Base-by-base conservation (phyloP, 805 yeast genomes). In the Sugiyamaella qingdaonensis region DNA sequence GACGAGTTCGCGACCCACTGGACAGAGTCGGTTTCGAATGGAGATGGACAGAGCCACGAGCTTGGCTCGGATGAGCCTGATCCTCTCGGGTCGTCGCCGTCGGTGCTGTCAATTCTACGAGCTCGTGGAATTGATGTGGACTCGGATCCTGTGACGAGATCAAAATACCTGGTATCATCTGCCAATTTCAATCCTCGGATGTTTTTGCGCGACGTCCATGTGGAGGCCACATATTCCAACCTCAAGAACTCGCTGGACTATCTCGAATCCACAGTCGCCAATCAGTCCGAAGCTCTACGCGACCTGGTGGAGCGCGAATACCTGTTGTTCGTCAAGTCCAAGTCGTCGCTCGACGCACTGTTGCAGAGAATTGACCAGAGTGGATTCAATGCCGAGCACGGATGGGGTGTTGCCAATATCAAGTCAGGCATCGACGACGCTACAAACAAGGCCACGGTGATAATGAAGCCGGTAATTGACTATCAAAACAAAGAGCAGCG, bases 281-380 rank as follows among this genome's bases (percentile, higher is more conserved):
- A 73, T 1, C 79, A 79, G 58, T 78, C 81, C 36, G 71, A 74
- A 8, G 78, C 77, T 16, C 65, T 84, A 60, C 76, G 78, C 53
- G 61, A 64, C 13, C 65, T 83, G 41, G 80, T 85, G 13, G 81
- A 81, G 58, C 68, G 74, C 11, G 87, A 86, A 62, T 84, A 81
- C 59, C 78, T 80, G 51, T 75, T 77, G 58, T 85, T 84, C 57
- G 87, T 86, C 32, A 78, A 78, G 56, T 76, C 84, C 27, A 86
- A 86, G 61, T 78, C 84, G 21, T 72, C 80, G 2, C 68, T 86
- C 35, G 91, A 86, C 62, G 75, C 76, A 27, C 81, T 85, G 2
- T 78, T 81, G 55, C 71, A 67, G 18, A 82, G 80, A 57, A 80
- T 84, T 59, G 69, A 74, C 31, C 61, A 63, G n/a, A 63, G 71